phyloP scores from a whole-genome alignment of 257 asterid genomes.

The Parsonsia alboflavescens region DNA sequence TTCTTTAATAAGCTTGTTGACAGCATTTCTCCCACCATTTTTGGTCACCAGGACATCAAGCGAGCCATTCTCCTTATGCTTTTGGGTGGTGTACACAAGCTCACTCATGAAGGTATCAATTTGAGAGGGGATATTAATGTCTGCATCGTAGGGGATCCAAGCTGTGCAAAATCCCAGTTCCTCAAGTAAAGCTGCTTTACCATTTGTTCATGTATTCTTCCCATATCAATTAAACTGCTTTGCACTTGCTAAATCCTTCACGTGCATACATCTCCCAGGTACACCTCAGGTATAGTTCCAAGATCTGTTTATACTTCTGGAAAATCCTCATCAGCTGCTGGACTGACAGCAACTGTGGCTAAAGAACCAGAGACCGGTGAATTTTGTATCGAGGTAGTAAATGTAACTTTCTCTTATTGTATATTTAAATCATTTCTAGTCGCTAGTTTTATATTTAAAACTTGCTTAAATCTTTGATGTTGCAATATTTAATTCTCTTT shows the following conservation, averaged over 20 bases:
- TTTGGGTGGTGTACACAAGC: slow-evolving; percentile 93
- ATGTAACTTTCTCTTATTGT: neutral
- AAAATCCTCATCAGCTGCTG: slow-evolving; percentile 98
- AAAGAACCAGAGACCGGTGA: slow-evolving; percentile 99
- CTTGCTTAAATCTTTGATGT: no score
- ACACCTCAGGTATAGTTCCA: slow-evolving; percentile 79
- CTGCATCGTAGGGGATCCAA: slow-evolving; percentile 98
- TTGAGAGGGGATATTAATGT: slow-evolving; percentile 97
- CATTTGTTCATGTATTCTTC: neutral
- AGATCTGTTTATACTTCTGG: slow-evolving; percentile 98
- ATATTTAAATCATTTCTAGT: neutral
- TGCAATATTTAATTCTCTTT: neutral
- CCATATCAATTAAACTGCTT: slow-evolving; percentile 7
- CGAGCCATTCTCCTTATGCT: slow-evolving; percentile 96
- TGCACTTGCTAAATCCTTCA: slow-evolving; percentile 5
- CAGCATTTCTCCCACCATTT: slow-evolving; percentile 88
- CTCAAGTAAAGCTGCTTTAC: slow-evolving; percentile 52
- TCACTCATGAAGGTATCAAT: slow-evolving; percentile 96
- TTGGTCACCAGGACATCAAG: slow-evolving; percentile 94
- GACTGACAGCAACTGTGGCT: slow-evolving; percentile 97
- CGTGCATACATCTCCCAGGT: slow-evolving; percentile 42
- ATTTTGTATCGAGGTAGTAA: slow-evolving; percentile 90
- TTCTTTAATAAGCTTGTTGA: slow-evolving; percentile 93
- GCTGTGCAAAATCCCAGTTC: slow-evolving; percentile 97
- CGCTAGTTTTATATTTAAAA: neutral